Conservation (phyloP, 2,329 filamentous ascomycete species). For the Ascochyta viciae-villosae region DNA sequence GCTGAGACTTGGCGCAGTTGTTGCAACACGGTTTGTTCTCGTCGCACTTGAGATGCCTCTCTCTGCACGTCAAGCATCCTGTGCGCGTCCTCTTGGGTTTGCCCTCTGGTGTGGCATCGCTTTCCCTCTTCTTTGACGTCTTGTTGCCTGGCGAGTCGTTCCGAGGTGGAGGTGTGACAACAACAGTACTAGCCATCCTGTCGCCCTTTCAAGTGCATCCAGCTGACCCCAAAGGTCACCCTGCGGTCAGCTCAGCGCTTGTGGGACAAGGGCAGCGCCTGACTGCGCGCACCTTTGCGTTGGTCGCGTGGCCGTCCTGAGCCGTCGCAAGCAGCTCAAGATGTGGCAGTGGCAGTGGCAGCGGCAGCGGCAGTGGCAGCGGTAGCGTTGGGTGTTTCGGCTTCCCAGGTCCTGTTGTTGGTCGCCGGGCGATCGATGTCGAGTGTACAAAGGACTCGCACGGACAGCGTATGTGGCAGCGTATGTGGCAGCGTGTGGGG, state of each 20-base stretch:
- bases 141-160: conserved; percentile 30
- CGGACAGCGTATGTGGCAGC: neutral
- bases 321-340: neutral
- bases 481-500: neutral
- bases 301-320: neutral
- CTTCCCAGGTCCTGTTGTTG: neutral
- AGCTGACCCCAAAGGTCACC: conserved; percentile 1
- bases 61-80: conserved; percentile 87
- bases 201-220: conserved; percentile 7
- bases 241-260: conserved; percentile 4
- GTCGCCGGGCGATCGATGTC: conserved; percentile 2
- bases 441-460: neutral
- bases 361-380: neutral
- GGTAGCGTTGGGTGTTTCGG: too few relatives aligned
- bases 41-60: conserved; percentile 91
- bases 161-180: conserved; percentile 29
- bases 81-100: conserved; percentile 90
- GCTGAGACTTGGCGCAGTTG: conserved; percentile 88
- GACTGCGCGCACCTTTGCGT: neutral
- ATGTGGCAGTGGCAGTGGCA: neutral
- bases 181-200: conserved; percentile 30
- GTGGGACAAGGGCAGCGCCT: neutral
- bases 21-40: conserved; percentile 71
- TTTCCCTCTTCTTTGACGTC: conserved; percentile 29
- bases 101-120: conserved; percentile 40